Percentiles rank a stretch among this genome's conserved stretches.
These are phyloP conservation scores for Dactylellina drechsleri DNA, from an alignment of 2,329 filamentous ascomycete species.

Conservation along the genomic window DNA sequence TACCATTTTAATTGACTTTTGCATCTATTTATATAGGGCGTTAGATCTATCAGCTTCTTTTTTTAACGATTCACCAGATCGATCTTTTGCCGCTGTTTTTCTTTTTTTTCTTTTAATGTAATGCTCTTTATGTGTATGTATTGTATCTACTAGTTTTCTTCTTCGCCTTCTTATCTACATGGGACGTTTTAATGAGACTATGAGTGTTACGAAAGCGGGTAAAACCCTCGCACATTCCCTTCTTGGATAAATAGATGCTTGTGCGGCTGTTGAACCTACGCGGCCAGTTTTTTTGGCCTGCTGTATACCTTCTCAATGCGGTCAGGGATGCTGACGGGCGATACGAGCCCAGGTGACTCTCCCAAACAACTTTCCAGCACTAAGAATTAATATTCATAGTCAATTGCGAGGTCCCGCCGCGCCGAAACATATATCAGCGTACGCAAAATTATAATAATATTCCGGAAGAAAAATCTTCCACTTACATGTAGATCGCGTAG, in stretches of 20 bases:
- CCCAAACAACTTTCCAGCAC: not conserved
- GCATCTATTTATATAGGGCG: constrained; percentile 17
- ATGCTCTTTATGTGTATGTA: constrained; percentile 11
- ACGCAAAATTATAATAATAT: too few species aligned
- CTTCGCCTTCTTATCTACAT: constrained; percentile 17
- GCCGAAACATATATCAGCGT: too few species aligned
- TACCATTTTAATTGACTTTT: not conserved
- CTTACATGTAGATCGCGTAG: too few species aligned
- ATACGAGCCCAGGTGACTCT: not conserved
- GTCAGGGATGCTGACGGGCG: constrained; percentile 9
- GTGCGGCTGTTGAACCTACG: constrained; percentile 18
- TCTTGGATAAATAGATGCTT: constrained; percentile 13
- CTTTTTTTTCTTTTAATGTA: constrained; percentile 26
- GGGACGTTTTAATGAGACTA: constrained; percentile 17
- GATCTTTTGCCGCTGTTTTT: constrained; percentile 9
- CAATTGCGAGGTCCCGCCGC: too few species aligned
- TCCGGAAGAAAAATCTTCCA: too few species aligned
- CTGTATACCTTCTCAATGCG: constrained; percentile 29
- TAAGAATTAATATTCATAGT: too few species aligned
- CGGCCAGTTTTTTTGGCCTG: constrained; percentile 19
- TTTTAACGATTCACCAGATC: constrained; percentile 3
- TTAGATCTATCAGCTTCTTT: constrained; percentile 11
- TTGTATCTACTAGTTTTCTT: constrained; percentile 17
- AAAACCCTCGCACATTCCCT: constrained; percentile 23
- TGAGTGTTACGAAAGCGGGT: not conserved